A percentile compares a stretch with the other conserved stretches of the same genome.
These are phyloP conservation scores for Lizonia empirigonia DNA, from an alignment of 2,329 filamentous ascomycete genomes.

Conservation along the genomic window DNA sequence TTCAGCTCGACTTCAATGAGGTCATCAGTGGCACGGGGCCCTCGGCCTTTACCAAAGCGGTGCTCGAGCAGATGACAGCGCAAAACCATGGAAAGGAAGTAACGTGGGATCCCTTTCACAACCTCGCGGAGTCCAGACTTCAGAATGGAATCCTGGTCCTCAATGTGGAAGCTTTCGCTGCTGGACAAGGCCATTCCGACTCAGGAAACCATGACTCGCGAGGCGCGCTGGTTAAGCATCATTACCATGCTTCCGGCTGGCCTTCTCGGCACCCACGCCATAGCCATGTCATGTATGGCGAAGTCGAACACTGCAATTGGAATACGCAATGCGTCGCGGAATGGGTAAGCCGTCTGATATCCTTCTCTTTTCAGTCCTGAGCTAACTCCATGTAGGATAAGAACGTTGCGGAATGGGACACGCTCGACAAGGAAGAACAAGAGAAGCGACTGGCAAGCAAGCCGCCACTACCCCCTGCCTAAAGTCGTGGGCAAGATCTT, in stretches of 20 bases:
- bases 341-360: constrained; percentile 53
- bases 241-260: constrained; percentile 77
- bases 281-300: constrained; percentile 70
- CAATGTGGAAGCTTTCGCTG: constrained; percentile 73
- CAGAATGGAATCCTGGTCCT: constrained; percentile 69
- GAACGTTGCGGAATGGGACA: constrained; percentile 65
- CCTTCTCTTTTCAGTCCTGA: not conserved
- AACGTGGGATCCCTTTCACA: constrained; percentile 69
- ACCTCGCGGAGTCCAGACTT: constrained; percentile 68
- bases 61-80: constrained; percentile 67
- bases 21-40: constrained; percentile 76
- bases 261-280: constrained; percentile 69
- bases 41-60: constrained; percentile 69
- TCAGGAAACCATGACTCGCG: constrained; percentile 72
- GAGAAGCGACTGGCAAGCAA: constrained; percentile 54
- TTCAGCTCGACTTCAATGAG: constrained; percentile 73
- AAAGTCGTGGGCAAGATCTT: not conserved
- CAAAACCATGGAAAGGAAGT: constrained; percentile 53
- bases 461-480: constrained; percentile 19
- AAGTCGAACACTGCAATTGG: constrained; percentile 76
- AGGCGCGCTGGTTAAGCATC: constrained; percentile 71
- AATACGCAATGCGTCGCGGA: constrained; percentile 65
- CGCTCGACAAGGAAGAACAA: constrained; percentile 64
- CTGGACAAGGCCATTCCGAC: constrained; percentile 74
- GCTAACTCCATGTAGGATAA: constrained; percentile 52